Conservation (phyloP, 1,284 basidiomycete genomes). For the Moniliophthora roreri region DNA sequence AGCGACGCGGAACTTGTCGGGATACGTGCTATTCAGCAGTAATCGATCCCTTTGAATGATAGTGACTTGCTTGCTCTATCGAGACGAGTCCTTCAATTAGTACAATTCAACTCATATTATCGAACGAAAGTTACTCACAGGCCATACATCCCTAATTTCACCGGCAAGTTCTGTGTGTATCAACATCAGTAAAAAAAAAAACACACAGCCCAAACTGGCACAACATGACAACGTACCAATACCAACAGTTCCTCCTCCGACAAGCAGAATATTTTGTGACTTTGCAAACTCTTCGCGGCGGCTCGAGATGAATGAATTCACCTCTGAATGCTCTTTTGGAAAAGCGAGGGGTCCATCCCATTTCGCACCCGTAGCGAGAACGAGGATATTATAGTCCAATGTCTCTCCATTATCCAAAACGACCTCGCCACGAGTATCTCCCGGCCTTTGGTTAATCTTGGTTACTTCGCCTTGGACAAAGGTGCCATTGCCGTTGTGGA, state of each 20-base stretch:
- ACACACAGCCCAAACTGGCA: neutral
- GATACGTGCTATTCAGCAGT: slow-evolving; percentile 60
- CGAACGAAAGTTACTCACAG: slow-evolving; percentile 32
- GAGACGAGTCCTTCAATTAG: too few species aligned
- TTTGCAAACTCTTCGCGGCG: slow-evolving; percentile 47
- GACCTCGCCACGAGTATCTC: slow-evolving; percentile 41
- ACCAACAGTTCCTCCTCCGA: slow-evolving; percentile 64
- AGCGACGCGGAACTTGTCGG: slow-evolving; percentile 50
- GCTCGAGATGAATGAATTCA: slow-evolving; percentile 35
- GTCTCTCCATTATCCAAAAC: slow-evolving; percentile 47
- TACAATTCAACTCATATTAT: slow-evolving; percentile 10
- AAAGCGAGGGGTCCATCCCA: slow-evolving; percentile 54
- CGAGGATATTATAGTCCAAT: slow-evolving; percentile 50
- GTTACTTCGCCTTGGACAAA: slow-evolving; percentile 43
- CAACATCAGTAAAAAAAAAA: slow-evolving; percentile 6
- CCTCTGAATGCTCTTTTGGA: slow-evolving; percentile 39
- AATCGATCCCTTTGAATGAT: slow-evolving; percentile 54
- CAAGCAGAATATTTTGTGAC: slow-evolving; percentile 52
- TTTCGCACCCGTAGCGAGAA: slow-evolving; percentile 55
- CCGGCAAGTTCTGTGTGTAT: slow-evolving; percentile 53
- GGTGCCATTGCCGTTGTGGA: slow-evolving; percentile 44
- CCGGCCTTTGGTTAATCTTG: slow-evolving; percentile 31
- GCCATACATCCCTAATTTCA: slow-evolving; percentile 54
- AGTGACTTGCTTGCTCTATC: slow-evolving; percentile 59
- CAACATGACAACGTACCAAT: slow-evolving; percentile 45